phyloP scores from a whole-genome alignment of 148 eudicot species.

The Talinum fruticosum region DNA sequence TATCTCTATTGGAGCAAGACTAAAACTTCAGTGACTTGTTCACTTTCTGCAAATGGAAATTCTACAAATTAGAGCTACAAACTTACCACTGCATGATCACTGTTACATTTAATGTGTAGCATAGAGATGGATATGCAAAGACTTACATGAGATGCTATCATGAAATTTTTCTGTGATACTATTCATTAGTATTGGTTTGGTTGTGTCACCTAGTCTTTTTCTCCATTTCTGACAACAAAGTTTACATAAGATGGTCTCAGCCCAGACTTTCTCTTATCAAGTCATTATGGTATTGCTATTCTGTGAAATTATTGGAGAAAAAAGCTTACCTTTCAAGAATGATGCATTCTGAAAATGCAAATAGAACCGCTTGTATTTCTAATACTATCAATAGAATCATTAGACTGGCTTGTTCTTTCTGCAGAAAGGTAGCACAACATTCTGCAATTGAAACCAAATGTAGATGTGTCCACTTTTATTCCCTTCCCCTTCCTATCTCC shows the following conservation, averaged over 20 bases:
- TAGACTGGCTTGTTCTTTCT: background rate
- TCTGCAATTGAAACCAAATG: background rate
- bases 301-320: background rate
- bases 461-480: background rate
- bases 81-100: background rate
- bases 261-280: background rate
- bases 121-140: no score
- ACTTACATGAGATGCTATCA: background rate
- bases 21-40: background rate
- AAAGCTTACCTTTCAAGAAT: background rate
- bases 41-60: background rate
- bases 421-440: background rate
- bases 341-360: background rate
- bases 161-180: background rate
- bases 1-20: background rate
- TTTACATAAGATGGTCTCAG: background rate
- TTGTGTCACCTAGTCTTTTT: background rate
- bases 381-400: background rate
- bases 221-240: background rate
- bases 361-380: background rate
- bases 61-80: background rate
- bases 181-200: background rate
- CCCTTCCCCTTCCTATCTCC: background rate
- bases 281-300: background rate
- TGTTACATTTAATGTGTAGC: no score